A percentile compares a stretch with the other conserved stretches of the same genome.
These are phyloP conservation scores for Fusarium stilboides DNA, from an alignment of 2,329 filamentous ascomycete species.

Conservation along the genomic window DNA sequence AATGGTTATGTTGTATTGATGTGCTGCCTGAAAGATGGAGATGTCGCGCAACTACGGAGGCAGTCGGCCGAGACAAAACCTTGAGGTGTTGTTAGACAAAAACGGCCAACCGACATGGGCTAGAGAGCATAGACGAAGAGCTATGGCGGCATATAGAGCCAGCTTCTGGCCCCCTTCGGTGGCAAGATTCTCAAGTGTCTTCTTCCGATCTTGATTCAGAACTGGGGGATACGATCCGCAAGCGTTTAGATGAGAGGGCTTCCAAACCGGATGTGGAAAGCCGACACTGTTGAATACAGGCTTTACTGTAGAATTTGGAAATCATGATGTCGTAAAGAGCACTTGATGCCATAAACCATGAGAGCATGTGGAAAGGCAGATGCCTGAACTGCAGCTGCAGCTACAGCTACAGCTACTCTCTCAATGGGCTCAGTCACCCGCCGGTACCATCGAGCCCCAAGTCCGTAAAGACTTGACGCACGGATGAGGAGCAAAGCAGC, in stretches of 20 bases:
- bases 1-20: conserved; percentile 5
- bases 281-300: conserved; percentile 19
- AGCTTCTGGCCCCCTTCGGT: conserved; percentile 15
- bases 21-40: conserved; percentile 7
- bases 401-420: conserved; percentile 26
- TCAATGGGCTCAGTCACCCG: conserved; percentile 15
- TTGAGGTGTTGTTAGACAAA: conserved; percentile 29
- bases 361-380: conserved; percentile 28
- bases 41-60: conserved; percentile 25
- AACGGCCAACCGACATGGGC: conserved; percentile 22
- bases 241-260: conserved; percentile 4
- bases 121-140: conserved; percentile 12
- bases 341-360: conserved; percentile 27
- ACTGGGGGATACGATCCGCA: conserved; percentile 12
- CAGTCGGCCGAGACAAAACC: conserved; percentile 25
- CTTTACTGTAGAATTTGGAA: conserved; percentile 25
- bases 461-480: conserved; percentile 37
- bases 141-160: conserved; percentile 2
- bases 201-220: conserved; percentile 15
- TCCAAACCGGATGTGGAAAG: conserved; percentile 14
- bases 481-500: conserved; percentile 44
- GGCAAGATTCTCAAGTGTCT: conserved; percentile 29
- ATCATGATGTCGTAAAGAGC: conserved; percentile 22
- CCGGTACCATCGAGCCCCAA: conserved; percentile 36
- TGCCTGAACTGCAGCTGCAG: conserved; percentile 25